Conservation (phyloP, 2,329 filamentous ascomycete species). For the Epichloe sylvatica region DNA sequence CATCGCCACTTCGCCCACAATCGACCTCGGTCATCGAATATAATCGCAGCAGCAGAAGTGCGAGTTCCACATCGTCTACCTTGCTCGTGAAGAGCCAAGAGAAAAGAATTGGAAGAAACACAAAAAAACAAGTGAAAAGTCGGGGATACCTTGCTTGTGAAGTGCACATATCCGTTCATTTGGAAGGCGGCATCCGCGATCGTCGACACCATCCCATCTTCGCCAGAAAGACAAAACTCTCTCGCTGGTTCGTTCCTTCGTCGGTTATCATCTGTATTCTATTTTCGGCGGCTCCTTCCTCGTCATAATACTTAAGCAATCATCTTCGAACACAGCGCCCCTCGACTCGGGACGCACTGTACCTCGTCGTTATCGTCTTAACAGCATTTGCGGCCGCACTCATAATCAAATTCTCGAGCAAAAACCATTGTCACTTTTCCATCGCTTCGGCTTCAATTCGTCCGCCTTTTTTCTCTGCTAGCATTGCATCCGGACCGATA, state of each 20-base stretch:
- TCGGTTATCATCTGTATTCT: conserved; percentile 25
- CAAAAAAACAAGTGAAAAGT: neutral
- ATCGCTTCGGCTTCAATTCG: neutral
- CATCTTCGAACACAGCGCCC: neutral
- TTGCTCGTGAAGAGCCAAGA: neutral
- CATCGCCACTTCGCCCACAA: conserved; percentile 3
- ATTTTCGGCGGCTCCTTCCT: conserved; percentile 12
- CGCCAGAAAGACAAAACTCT: neutral
- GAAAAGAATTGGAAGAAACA: neutral
- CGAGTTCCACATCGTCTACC: neutral
- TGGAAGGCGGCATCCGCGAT: conserved; percentile 2
- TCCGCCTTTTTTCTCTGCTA: neutral
- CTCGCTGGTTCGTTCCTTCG: conserved; percentile 3
- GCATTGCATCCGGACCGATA: neutral
- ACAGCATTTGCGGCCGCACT: conserved; percentile 1
- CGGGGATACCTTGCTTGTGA: neutral
- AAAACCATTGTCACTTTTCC: neutral
- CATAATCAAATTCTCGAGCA: neutral
- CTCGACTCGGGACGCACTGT: neutral
- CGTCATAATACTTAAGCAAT: conserved; percentile 2
- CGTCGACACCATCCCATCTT: neutral
- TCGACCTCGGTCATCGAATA: conserved; percentile 2
- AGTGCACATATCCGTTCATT: conserved; percentile 2
- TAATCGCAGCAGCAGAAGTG: neutral
- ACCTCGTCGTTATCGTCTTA: conserved; percentile 1